These are phyloP conservation scores for Annulohypoxylon nitens DNA, from an alignment of 495 filamentous ascomycete species.

Conservation along the genomic window DNA sequence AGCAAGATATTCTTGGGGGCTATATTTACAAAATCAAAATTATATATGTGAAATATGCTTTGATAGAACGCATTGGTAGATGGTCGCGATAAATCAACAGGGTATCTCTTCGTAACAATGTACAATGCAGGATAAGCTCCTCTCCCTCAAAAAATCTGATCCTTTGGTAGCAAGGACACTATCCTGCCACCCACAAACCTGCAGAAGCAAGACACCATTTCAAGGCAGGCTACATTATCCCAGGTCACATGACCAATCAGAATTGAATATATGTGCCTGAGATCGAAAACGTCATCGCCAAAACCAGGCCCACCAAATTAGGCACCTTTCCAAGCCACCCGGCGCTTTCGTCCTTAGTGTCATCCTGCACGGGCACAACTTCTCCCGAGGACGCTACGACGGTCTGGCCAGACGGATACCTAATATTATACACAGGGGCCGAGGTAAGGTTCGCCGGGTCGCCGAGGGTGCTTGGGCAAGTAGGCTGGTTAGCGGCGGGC, in stretches of 20 bases:
- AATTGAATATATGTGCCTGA: background rate
- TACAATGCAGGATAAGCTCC: background rate
- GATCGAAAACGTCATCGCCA: slow-evolving; percentile 18
- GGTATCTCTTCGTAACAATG: slow-evolving; percentile 44
- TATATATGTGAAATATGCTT: slow-evolving; percentile 6
- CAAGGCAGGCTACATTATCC: background rate
- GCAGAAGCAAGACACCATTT: background rate
- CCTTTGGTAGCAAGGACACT: too few species aligned
- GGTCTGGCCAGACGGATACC: slow-evolving; percentile 58
- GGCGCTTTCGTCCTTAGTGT: slow-evolving; percentile 20
- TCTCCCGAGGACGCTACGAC: slow-evolving; percentile 55
- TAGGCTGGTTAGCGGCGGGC: slow-evolving; percentile 61
- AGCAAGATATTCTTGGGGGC: background rate
- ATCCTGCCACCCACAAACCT: background rate
- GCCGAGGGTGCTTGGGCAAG: slow-evolving; percentile 56
- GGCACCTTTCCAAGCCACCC: slow-evolving; percentile 20
- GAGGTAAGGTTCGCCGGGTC: slow-evolving; percentile 51
- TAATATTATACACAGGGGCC: slow-evolving; percentile 62
- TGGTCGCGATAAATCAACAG: slow-evolving; percentile 26
- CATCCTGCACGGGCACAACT: slow-evolving; percentile 43
- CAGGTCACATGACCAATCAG: slow-evolving; percentile 9
- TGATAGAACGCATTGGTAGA: slow-evolving; percentile 2
- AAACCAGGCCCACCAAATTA: slow-evolving; percentile 18
- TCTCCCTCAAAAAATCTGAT: too few species aligned
- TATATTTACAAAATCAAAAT: background rate